Evolutionary conservation across 1,284 basidiomycete species (phyloP).

Genomic region (Afroboletus lepidellus): DNA sequence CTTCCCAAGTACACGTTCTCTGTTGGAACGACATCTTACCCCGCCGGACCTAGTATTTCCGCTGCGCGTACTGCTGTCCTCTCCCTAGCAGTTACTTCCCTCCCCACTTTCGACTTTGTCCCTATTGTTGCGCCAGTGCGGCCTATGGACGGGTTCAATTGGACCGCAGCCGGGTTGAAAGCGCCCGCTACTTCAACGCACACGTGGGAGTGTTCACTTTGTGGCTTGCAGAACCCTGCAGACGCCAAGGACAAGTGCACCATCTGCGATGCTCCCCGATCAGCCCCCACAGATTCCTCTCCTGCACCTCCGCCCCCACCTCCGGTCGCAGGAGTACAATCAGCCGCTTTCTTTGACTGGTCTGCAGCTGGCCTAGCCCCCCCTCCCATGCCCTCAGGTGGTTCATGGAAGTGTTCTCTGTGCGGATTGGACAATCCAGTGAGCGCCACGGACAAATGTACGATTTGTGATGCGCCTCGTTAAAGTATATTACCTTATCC

Average conservation of each 20-base stretch:
- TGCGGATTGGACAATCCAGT: conserved; percentile 43
- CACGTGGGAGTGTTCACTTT: conserved; percentile 47
- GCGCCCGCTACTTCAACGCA: conserved; percentile 22
- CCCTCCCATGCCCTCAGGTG: conserved; percentile 32
- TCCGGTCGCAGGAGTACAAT: not conserved
- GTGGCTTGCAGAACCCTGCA: conserved; percentile 46
- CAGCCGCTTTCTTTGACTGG: conserved; percentile 47
- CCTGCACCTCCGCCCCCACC: conserved; percentile 7
- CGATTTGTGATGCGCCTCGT: conserved; percentile 40
- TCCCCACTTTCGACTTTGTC: conserved; percentile 47
- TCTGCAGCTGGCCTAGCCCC: conserved; percentile 48
- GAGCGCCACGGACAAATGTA: conserved; percentile 38
- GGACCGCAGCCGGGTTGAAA: conserved; percentile 43
- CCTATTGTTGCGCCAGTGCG: conserved; percentile 25
- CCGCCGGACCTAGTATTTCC: conserved; percentile 36
- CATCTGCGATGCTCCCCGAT: conserved; percentile 47
- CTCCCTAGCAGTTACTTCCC: conserved; percentile 29
- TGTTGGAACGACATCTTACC: conserved; percentile 26
- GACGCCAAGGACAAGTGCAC: conserved; percentile 48
- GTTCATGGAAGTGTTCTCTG: conserved; percentile 43
- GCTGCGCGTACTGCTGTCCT: conserved; percentile 37
- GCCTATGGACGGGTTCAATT: conserved; percentile 39
- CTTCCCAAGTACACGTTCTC: conserved; percentile 33
- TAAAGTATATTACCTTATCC: conserved; percentile 17
- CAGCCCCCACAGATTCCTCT: conserved; percentile 15